These are phyloP conservation scores for Ustilago xerochloae DNA, from an alignment of 1,284 basidiomycete genomes.

Conservation along the genomic window DNA sequence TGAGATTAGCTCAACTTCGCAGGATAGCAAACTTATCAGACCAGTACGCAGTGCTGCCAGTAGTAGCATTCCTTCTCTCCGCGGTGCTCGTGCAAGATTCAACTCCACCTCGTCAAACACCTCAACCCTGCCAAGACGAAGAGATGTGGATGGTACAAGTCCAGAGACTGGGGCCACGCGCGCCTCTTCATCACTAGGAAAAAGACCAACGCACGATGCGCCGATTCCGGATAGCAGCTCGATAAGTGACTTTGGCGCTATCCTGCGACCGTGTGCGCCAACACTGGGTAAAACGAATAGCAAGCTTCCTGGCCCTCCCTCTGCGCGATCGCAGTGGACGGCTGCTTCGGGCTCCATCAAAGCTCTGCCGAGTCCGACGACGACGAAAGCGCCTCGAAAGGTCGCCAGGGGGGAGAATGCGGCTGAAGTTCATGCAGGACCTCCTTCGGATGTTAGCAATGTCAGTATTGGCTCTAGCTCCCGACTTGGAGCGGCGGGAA, in stretches of 20 bases:
- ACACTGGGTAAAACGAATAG: background rate
- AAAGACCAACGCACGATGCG: constrained; percentile 16
- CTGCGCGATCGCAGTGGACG: constrained; percentile 25
- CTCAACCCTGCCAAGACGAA: constrained; percentile 2
- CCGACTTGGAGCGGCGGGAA: too few species aligned
- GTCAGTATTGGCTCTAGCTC: too few species aligned
- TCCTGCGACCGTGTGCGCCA: constrained; percentile 2
- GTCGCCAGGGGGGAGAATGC: constrained; percentile 23
- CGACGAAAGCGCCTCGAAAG: constrained; percentile 25
- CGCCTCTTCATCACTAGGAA: constrained; percentile 30
- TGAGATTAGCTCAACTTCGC: background rate
- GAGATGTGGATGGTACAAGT: constrained; percentile 2
- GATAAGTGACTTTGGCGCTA: constrained; percentile 33
- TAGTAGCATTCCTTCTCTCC: constrained; percentile 34
- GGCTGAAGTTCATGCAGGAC: constrained; percentile 22
- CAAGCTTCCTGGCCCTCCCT: constrained; percentile 38
- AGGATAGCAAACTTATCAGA: constrained; percentile 4
- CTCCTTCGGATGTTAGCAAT: background rate
- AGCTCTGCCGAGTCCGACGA: constrained; percentile 13
- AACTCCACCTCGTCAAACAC: constrained; percentile 25
- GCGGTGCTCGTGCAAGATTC: constrained; percentile 6
- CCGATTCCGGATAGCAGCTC: background rate
- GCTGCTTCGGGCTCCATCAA: constrained; percentile 1
- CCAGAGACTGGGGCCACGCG: constrained; percentile 9
- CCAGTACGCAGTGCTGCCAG: constrained; percentile 8